These are phyloP conservation scores for Paraconiothyrium brasiliense DNA, from an alignment of 2,329 filamentous ascomycete genomes.

Conservation along the genomic window DNA sequence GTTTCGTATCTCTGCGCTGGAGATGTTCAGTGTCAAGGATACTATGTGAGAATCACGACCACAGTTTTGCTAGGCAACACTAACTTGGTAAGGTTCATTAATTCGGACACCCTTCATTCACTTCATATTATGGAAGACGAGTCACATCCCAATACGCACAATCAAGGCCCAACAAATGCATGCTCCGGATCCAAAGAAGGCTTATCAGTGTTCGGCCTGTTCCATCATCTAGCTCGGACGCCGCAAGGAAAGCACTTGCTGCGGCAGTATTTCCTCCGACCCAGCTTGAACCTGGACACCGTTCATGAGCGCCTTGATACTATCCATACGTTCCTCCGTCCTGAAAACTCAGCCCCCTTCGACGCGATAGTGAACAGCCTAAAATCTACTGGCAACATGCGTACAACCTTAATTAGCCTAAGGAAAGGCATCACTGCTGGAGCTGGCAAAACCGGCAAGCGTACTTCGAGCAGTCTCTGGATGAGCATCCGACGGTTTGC, in stretches of 20 bases:
- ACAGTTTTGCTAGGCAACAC: conserved; percentile 49
- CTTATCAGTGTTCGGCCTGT: conserved; percentile 84
- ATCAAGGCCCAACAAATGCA: conserved; percentile 71
- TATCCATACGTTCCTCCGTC: conserved; percentile 71
- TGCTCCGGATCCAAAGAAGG: conserved; percentile 77
- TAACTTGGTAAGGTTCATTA: conserved; percentile 75
- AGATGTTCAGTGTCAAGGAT: conserved; percentile 76
- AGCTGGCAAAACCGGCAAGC: conserved; percentile 55
- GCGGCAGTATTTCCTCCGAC: conserved; percentile 83
- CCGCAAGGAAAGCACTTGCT: conserved; percentile 79
- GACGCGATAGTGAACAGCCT: conserved; percentile 68
- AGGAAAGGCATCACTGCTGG: conserved; percentile 77
- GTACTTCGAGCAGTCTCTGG: conserved; percentile 76
- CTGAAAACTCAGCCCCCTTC: conserved; percentile 70
- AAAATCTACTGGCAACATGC: conserved; percentile 79
- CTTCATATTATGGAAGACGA: conserved; percentile 88
- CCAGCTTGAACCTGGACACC: conserved; percentile 71
- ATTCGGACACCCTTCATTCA: conserved; percentile 79
- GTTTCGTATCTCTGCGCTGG: conserved; percentile 70
- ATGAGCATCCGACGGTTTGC: conserved; percentile 75
- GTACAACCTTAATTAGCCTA: conserved; percentile 72
- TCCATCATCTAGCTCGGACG: conserved; percentile 77
- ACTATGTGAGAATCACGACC: conserved; percentile 61
- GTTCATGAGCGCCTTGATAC: conserved; percentile 78
- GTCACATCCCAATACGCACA: conserved; percentile 81